phyloP scores from a whole-genome alignment of 2,329 filamentous ascomycete genomes.

The Aspergillus pseudonomiae region DNA sequence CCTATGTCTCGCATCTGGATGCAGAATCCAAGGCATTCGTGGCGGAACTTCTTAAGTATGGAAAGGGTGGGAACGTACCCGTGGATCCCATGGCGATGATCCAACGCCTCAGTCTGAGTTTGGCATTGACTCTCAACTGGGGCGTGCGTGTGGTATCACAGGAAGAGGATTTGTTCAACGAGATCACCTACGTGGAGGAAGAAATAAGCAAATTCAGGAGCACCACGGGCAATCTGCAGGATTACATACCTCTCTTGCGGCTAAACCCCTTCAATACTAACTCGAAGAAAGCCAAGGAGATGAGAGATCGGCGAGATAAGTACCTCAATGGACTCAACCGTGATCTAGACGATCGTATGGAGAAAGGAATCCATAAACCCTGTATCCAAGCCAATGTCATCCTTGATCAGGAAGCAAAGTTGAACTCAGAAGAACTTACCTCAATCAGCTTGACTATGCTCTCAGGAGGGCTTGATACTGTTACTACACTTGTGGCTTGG shows the following conservation, averaged over 20 bases:
- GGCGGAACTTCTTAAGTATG: constrained; percentile 62
- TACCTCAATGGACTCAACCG: constrained; percentile 62
- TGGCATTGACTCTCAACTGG: constrained; percentile 68
- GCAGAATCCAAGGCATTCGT: constrained; percentile 66
- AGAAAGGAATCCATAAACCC: constrained; percentile 61
- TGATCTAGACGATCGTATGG: constrained; percentile 63
- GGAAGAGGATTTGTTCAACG: constrained; percentile 65
- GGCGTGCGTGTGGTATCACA: constrained; percentile 63
- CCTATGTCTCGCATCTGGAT: constrained; percentile 65
- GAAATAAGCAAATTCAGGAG: constrained; percentile 72
- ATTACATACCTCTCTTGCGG: constrained; percentile 75
- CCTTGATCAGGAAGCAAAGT: constrained; percentile 63
- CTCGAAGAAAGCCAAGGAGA: constrained; percentile 61
- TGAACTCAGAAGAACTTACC: constrained; percentile 65
- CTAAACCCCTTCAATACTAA: constrained; percentile 65
- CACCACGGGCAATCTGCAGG: constrained; percentile 79
- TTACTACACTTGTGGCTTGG: constrained; percentile 68
- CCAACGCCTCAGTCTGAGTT: constrained; percentile 64
- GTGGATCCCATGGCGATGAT: constrained; percentile 71
- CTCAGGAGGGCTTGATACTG: constrained; percentile 67
- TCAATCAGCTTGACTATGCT: constrained; percentile 71
- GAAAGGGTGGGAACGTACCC: constrained; percentile 55
- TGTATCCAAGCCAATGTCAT: constrained; percentile 72
- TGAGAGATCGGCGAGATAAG: constrained; percentile 62
- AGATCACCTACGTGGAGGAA: constrained; percentile 74